These are phyloP conservation scores for Cutaneotrichosporon sp. DNA, from an alignment of 1,284 basidiomycete species.

Conservation along the genomic window DNA sequence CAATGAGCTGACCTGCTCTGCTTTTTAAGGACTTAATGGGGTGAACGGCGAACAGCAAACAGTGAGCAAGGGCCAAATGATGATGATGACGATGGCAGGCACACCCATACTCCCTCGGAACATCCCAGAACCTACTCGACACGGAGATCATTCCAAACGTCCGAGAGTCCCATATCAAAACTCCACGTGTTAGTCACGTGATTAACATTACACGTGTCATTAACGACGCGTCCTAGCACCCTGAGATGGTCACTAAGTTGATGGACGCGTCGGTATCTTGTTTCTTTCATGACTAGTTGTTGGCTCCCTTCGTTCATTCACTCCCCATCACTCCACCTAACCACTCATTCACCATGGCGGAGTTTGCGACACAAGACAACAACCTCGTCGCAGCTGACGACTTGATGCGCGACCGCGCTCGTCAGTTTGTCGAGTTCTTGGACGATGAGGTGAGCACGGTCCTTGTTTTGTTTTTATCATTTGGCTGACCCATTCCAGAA, in stretches of 20 bases:
- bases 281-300: background rate
- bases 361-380: slow-evolving; percentile 34
- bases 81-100: background rate
- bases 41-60: no score
- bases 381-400: slow-evolving; percentile 56
- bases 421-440: slow-evolving; percentile 82
- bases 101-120: background rate
- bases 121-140: slow-evolving; percentile 1
- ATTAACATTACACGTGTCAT: background rate
- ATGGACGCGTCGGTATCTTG: background rate
- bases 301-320: background rate
- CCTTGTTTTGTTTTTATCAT: background rate
- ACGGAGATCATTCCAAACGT: background rate
- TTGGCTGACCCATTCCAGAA: slow-evolving; percentile 29
- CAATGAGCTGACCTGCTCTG: no score
- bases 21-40: no score
- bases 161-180: background rate
- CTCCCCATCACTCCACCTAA: background rate
- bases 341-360: slow-evolving; percentile 29
- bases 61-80: no score
- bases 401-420: slow-evolving; percentile 65
- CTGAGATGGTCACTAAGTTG: slow-evolving; percentile 1
- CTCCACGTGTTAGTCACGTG: background rate
- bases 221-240: background rate
- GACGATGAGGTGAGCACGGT: slow-evolving; percentile 60